Conservation (phyloP, 192 early-diverging fungal genomes). For the Gonapodya prolifera region DNA sequence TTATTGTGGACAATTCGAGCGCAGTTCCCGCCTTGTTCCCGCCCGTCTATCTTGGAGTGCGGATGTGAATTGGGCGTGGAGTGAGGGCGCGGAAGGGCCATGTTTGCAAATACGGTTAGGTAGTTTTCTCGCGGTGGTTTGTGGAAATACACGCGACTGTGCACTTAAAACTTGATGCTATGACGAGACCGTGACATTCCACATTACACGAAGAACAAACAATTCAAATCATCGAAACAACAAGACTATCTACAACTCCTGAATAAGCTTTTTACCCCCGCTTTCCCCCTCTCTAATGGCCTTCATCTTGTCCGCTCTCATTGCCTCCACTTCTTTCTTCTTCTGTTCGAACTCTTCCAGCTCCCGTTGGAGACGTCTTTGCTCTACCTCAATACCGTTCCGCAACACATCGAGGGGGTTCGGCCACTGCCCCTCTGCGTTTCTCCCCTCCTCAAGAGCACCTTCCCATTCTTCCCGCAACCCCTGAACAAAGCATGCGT, state of each 20-base stretch:
- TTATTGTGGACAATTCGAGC: too few relatives aligned
- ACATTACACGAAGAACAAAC: too few relatives aligned
- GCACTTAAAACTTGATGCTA: too few relatives aligned
- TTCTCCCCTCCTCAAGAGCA: background rate
- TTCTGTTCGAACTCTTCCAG: background rate
- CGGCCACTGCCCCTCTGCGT: background rate
- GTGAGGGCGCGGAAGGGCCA: too few relatives aligned
- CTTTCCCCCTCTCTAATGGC: background rate
- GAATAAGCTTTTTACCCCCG: background rate
- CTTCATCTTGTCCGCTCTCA: background rate
- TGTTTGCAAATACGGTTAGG: too few relatives aligned
- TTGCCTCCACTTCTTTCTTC: background rate
- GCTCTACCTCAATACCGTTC: background rate
- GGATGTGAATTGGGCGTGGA: too few relatives aligned
- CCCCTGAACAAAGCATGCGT: background rate
- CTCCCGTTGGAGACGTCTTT: background rate
- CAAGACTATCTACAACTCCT: background rate
- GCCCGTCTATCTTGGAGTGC: too few relatives aligned
- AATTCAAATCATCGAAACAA: too few relatives aligned
- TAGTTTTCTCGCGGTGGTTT: too few relatives aligned
- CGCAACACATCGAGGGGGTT: background rate
- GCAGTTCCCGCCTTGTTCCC: too few relatives aligned
- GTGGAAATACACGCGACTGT: too few relatives aligned
- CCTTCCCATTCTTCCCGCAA: background rate
- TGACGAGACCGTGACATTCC: too few relatives aligned